Evolutionary conservation across 2,329 filamentous ascomycete genomes (phyloP), one percentile per base, ranked within the genome.

Genomic region (Venturia oleaginea): DNA sequence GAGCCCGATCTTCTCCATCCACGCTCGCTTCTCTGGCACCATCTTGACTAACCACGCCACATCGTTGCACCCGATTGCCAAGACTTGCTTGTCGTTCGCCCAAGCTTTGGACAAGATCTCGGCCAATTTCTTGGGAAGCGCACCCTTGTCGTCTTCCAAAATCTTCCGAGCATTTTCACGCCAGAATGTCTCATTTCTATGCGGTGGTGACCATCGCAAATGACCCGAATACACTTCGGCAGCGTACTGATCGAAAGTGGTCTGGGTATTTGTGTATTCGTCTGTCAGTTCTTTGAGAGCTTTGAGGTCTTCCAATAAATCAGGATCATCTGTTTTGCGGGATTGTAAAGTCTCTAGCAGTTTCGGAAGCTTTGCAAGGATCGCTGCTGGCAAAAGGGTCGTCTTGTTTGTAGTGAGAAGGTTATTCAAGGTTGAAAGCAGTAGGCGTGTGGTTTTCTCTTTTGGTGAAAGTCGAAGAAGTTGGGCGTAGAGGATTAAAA

Each of bases 31-130:
- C 79, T 96, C 92, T 0, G 92, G 92, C 64, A 93, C 89, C 76
- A 95, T 90, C 76, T 90, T 92, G 60, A 97, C 92, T 66, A 97
- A 78, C 67, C 82, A 87, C n/a, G 91, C 92, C 24, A 97, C 85
- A 72, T 97, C 92, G 74, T 95, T 96, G 78, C 92, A 96, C 24
- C 89, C 92, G 77, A 96, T 93, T 2, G 92, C 92, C 68, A 97
- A 80, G 27, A 96, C 92, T 72, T 89, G 84, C 76, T 89, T 89
- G 72, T 94, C 90, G 73, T 90, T 91, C 71, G 94, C 90, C 87
- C 91, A 83, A 81, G 84, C 85, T 84, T 96, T 79, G 74, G 85
- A 81, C 78, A 96, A 83, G 67, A 96, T 96, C 70, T 92, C 89
- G n/a, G 88, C 90, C 64, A 97, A 80, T 78, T 91, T 89, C 72